phyloP scores from a whole-genome alignment of 495 filamentous ascomycete species.

The Aspergillus sclerotioniger region DNA sequence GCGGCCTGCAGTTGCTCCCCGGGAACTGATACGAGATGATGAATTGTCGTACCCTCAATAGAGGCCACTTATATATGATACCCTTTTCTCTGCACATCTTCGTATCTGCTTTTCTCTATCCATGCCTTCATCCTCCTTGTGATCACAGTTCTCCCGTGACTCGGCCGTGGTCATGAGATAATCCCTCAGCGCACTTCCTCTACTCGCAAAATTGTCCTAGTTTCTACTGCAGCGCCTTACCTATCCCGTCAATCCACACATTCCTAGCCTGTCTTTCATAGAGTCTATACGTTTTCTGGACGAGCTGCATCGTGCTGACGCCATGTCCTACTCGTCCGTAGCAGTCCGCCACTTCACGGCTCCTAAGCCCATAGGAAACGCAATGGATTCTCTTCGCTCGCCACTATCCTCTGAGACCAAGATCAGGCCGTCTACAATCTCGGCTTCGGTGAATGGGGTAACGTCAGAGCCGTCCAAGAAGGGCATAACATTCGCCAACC shows the following conservation, averaged over 20 bases:
- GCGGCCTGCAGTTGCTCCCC: conserved; percentile 12
- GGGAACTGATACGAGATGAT: conserved; percentile 3
- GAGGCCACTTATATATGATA: neutral
- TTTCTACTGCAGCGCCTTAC: conserved; percentile 84
- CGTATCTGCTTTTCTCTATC: neutral
- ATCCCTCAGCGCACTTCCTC: conserved; percentile 68
- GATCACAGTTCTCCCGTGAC: conserved; percentile 12
- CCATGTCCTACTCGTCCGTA: conserved; percentile 46
- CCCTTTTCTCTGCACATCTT: conserved; percentile 4
- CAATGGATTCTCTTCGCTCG: conserved; percentile 32
- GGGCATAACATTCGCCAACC: conserved; percentile 78
- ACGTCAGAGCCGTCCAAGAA: conserved; percentile 20
- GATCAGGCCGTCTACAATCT: conserved; percentile 19
- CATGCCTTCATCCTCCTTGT: conserved; percentile 4
- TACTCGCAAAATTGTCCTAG: conserved; percentile 87
- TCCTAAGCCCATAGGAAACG: conserved; percentile 60
- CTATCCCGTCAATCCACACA: conserved; percentile 76
- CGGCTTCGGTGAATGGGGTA: conserved; percentile 24
- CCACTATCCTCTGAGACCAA: conserved; percentile 21
- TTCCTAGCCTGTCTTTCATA: conserved; percentile 71
- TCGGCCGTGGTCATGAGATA: conserved; percentile 27
- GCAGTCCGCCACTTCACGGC: conserved; percentile 57
- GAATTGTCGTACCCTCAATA: neutral
- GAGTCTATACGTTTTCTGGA: conserved; percentile 4
- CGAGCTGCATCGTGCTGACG: conserved; percentile 37